These are phyloP conservation scores for Nakazawaea ishiwadae DNA, from an alignment of 805 yeast genomes.

Conservation along the genomic window DNA sequence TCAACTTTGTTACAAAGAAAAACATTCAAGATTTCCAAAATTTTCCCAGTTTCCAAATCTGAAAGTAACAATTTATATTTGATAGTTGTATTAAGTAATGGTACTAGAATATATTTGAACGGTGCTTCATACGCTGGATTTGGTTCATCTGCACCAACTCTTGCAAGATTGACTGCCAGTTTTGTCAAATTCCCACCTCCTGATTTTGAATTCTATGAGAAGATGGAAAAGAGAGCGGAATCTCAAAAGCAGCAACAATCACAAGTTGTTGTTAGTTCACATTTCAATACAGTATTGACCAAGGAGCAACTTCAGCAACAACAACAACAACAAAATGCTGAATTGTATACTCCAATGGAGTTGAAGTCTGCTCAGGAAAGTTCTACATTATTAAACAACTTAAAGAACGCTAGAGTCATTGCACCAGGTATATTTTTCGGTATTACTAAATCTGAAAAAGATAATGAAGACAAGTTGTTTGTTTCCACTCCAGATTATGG, in stretches of 20 bases:
- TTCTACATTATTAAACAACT: conserved; percentile 49
- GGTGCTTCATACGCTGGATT: conserved; percentile 31
- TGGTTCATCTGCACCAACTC: conserved; percentile 4
- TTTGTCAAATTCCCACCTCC: conserved; percentile 43
- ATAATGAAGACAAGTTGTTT: conserved; percentile 47
- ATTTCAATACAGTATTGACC: conserved; percentile 8
- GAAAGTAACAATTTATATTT: conserved; percentile 70
- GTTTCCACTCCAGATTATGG: conserved; percentile 86
- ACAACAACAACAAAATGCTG: conserved; percentile 27
- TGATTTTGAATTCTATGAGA: conserved; percentile 25
- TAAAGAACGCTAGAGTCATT: conserved; percentile 54
- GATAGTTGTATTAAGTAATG: conserved; percentile 75
- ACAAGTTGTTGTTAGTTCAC: not conserved
- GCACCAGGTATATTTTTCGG: conserved; percentile 88
- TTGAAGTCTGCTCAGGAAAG: conserved; percentile 53
- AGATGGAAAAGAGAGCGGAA: conserved; percentile 16
- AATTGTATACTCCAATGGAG: conserved; percentile 21
- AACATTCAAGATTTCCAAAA: conserved; percentile 54
- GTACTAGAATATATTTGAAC: conserved; percentile 71
- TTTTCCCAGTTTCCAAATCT: conserved; percentile 52
- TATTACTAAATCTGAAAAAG: conserved; percentile 35
- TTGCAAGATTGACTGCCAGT: conserved; percentile 32
- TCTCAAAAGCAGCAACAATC: conserved; percentile 1
- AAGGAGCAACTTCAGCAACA: conserved; percentile 25
- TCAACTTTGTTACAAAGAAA: conserved; percentile 44